Percentiles rank a stretch among this genome's conserved stretches.
phyloP scores from a whole-genome alignment of 2,329 filamentous ascomycete genomes.

The Verticillium zaregamsianum region DNA sequence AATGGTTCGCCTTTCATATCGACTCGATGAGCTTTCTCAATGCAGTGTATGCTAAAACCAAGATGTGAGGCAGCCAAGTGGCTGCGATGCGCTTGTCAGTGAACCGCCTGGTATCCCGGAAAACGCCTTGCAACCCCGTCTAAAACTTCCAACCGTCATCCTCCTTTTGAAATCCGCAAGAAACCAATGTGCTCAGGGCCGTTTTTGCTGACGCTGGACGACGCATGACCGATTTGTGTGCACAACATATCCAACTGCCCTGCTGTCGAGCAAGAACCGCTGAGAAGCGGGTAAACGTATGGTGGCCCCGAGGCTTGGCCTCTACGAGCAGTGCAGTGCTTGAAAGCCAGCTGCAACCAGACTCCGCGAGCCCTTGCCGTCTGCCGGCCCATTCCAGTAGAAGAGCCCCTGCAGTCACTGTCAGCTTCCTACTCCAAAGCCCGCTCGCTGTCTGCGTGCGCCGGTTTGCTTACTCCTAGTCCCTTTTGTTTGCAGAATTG shows the following conservation, averaged over 20 bases:
- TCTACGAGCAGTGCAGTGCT: conserved; percentile 45
- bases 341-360: conserved; percentile 56
- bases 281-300: neutral
- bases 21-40: neutral
- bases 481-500: conserved; percentile 66
- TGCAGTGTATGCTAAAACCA: neutral
- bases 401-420: conserved; percentile 60
- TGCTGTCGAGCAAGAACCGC: neutral
- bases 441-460: neutral
- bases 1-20: neutral
- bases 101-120: neutral
- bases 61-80: neutral
- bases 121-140: conserved; percentile 1
- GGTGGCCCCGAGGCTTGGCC: neutral
- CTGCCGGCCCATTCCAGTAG: conserved; percentile 76
- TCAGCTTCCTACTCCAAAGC: neutral
- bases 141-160: neutral
- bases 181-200: neutral
- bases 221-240: neutral
- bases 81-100: neutral
- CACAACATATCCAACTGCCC: neutral
- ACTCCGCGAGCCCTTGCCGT: conserved; percentile 55
- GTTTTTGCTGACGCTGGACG: neutral
- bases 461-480: conserved; percentile 50
- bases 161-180: neutral